A percentile compares a stretch with the other conserved stretches of the same genome.
Evolutionary conservation across 164 flowering plant species (phyloP).

Genomic region (Annona cherimola): DNA sequence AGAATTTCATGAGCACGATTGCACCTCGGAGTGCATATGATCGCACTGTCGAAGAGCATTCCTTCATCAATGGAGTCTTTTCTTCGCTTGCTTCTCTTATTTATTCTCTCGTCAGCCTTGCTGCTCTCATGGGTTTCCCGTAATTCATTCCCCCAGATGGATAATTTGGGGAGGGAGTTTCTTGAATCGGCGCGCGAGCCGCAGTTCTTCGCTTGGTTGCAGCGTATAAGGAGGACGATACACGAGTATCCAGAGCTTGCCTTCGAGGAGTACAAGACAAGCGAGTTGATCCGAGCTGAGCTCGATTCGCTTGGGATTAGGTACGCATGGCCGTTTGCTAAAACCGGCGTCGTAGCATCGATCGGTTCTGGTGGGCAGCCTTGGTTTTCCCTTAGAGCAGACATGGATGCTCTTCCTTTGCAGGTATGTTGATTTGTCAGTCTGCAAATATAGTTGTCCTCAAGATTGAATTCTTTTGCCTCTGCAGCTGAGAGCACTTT

Average conservation of each 20-base stretch:
- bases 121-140: slow-evolving; percentile 8
- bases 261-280: slow-evolving; percentile 59
- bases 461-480: too few relatives aligned
- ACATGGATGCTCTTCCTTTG: slow-evolving; percentile 90
- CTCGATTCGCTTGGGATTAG: slow-evolving; percentile 55
- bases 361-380: slow-evolving; percentile 61
- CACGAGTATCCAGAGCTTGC: slow-evolving; percentile 70
- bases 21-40: too few relatives aligned
- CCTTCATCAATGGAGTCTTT: neutral
- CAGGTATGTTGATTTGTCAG: slow-evolving; percentile 27
- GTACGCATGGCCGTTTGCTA: slow-evolving; percentile 65
- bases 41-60: neutral
- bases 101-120: slow-evolving; percentile 2
- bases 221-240: slow-evolving; percentile 44
- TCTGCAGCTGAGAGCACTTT: too few relatives aligned
- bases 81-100: neutral
- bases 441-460: too few relatives aligned
- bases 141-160: slow-evolving; percentile 1
- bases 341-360: slow-evolving; percentile 60
- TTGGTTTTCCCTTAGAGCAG: slow-evolving; percentile 58
- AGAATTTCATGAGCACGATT: too few relatives aligned
- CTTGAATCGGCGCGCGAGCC: slow-evolving; percentile 43
- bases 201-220: slow-evolving; percentile 56
- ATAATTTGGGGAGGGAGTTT: slow-evolving; percentile 25
- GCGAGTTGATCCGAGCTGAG: slow-evolving; percentile 50